Evolutionary conservation across 306 rosid species (phyloP).

Genomic region (Cicer cuneatum): DNA sequence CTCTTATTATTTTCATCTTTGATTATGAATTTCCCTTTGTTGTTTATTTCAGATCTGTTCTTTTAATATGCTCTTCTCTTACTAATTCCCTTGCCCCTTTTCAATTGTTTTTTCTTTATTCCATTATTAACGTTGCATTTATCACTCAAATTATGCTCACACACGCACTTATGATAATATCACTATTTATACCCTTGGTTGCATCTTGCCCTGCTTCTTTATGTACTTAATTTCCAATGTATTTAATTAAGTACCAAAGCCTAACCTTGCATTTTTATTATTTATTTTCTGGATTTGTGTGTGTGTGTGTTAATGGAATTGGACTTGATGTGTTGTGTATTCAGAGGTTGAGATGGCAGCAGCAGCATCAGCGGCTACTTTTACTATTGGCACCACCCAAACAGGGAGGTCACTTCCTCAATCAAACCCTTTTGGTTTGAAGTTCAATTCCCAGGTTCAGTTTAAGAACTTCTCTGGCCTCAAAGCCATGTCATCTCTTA

Average conservation of each 20-base stretch:
- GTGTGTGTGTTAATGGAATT: slow-evolving; percentile 1
- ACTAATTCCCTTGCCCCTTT: background rate
- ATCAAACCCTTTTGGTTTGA: slow-evolving; percentile 58
- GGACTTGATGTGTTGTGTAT: slow-evolving; percentile 23
- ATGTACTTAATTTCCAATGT: background rate
- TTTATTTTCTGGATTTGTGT: background rate
- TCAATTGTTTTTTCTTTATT: background rate
- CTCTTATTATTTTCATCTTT: background rate
- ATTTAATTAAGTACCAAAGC: background rate
- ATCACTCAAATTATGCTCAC: slow-evolving; percentile 9
- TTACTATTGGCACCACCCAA: slow-evolving; percentile 60
- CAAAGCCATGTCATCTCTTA: slow-evolving; percentile 56
- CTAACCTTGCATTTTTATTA: background rate
- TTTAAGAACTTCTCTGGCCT: slow-evolving; percentile 76
- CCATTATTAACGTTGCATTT: background rate
- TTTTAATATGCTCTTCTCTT: background rate
- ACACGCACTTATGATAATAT: no score
- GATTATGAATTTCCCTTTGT: background rate
- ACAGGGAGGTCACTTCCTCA: slow-evolving; percentile 61
- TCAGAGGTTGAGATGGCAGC: slow-evolving; percentile 73
- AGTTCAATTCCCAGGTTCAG: slow-evolving; percentile 56
- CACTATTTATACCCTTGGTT: background rate
- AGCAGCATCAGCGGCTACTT: slow-evolving; percentile 66
- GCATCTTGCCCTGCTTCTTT: background rate
- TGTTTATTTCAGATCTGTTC: slow-evolving; percentile 35